Evolutionary conservation across 768 basidiomycete species (phyloP).

Genomic region (Asterophora parasitica): DNA sequence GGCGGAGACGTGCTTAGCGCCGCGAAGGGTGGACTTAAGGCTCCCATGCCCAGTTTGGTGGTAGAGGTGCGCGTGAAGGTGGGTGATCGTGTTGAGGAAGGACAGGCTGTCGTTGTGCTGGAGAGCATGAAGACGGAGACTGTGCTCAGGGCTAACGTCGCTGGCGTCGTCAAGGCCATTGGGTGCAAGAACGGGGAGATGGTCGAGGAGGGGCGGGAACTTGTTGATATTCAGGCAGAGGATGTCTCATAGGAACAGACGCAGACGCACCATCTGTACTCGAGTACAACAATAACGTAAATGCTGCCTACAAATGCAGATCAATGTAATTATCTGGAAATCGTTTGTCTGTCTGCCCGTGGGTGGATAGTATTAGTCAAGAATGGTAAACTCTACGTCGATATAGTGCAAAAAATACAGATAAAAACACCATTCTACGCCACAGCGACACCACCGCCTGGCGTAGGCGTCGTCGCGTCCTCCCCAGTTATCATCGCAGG

Average conservation of each 20-base stretch:
- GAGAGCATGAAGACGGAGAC: constrained; percentile 99
- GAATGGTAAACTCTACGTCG: not conserved
- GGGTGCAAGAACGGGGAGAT: constrained; percentile 84
- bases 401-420: not conserved
- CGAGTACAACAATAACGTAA: not conserved
- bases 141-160: constrained; percentile 64
- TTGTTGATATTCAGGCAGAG: constrained; percentile 62
- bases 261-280: not conserved
- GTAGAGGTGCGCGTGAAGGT: constrained; percentile 79
- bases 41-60: constrained; percentile 92
- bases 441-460: constrained; percentile 18
- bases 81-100: constrained; percentile 76
- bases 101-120: constrained; percentile 76
- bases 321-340: too few relatives aligned
- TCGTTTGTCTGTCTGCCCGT: too few relatives aligned
- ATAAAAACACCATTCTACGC: not conserved
- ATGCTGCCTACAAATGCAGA: not conserved
- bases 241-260: constrained; percentile 8
- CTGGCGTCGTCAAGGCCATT: constrained; percentile 67
- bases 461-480: constrained; percentile 44
- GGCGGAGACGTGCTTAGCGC: constrained; percentile 54
- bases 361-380: too few relatives aligned
- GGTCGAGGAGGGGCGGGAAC: constrained; percentile 81
- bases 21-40: constrained; percentile 62
- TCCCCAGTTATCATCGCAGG: constrained; percentile 38